These are phyloP conservation scores for Apiospora phragmitis DNA, from an alignment of 2,329 filamentous ascomycete genomes.

Conservation along the genomic window DNA sequence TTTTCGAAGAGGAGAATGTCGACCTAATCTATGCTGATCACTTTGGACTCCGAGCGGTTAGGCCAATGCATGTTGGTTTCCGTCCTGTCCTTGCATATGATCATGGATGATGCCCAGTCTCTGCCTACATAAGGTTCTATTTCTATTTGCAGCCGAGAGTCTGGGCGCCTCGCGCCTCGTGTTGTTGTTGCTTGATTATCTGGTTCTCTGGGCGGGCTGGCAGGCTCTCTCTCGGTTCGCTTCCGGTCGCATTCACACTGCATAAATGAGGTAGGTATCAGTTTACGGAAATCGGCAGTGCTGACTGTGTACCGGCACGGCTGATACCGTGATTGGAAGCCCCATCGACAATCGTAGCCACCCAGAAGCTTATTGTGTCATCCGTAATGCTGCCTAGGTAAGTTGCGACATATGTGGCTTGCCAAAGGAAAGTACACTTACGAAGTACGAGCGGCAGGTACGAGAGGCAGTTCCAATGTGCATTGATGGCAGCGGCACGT, in stretches of 20 bases:
- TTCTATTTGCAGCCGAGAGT: not conserved
- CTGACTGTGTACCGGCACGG: not conserved
- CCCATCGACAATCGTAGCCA: not conserved
- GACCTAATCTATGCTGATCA: conserved; percentile 5
- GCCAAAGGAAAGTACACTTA: no score
- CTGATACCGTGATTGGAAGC: not conserved
- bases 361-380: not conserved
- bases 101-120: not conserved
- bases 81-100: not conserved
- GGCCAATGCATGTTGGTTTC: not conserved
- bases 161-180: not conserved
- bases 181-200: not conserved
- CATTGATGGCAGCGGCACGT: not conserved
- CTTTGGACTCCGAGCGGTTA: not conserved
- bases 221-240: not conserved
- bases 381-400: no score
- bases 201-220: not conserved
- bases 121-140: no score
- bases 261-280: not conserved
- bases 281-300: not conserved
- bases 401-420: no score
- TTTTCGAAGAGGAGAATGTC: not conserved
- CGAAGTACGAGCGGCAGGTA: no score
- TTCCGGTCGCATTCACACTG: not conserved
- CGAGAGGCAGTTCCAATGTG: not conserved